Conservation (phyloP, 1,139 yeast species). For the Candida albicans region DNA sequence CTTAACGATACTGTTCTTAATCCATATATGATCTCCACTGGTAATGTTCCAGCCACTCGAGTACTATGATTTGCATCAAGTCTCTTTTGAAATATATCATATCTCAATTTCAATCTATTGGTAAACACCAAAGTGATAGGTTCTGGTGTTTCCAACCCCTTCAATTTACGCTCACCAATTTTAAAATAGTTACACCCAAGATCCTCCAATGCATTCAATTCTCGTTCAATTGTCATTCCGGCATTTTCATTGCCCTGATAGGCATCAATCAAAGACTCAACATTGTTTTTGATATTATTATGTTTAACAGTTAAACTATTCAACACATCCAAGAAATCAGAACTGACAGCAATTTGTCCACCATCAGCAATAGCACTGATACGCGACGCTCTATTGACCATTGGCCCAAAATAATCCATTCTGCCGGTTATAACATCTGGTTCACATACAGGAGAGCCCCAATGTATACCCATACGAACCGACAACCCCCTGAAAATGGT, state of each 20-base stretch:
- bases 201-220: constrained; percentile 63
- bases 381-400: constrained; percentile 94
- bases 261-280: constrained; percentile 48
- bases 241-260: constrained; percentile 61
- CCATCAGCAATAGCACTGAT: constrained; percentile 96
- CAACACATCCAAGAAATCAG: constrained; percentile 77
- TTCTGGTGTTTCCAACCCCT: constrained; percentile 95
- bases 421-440: constrained; percentile 91
- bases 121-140: constrained; percentile 81
- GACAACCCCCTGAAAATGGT: constrained; percentile 82
- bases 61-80: constrained; percentile 20
- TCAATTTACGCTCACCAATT: constrained; percentile 84
- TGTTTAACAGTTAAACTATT: constrained; percentile 57
- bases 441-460: constrained; percentile 98
- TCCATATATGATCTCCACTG: constrained; percentile 46
- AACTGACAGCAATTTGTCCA: constrained; percentile 89
- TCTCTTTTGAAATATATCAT: constrained; percentile 41
- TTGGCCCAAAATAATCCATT: constrained; percentile 98
- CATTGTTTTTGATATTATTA: constrained; percentile 42
- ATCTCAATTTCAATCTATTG: constrained; percentile 57
- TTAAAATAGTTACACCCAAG: constrained; percentile 71
- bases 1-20: constrained; percentile 50
- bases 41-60: constrained; percentile 40
- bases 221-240: constrained; percentile 67
- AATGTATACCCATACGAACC: constrained; percentile 96